Percentiles rank a stretch among this genome's conserved stretches.
Conservation (phyloP, 345 rosid genomes). For the Streptanthus diversifolius region DNA sequence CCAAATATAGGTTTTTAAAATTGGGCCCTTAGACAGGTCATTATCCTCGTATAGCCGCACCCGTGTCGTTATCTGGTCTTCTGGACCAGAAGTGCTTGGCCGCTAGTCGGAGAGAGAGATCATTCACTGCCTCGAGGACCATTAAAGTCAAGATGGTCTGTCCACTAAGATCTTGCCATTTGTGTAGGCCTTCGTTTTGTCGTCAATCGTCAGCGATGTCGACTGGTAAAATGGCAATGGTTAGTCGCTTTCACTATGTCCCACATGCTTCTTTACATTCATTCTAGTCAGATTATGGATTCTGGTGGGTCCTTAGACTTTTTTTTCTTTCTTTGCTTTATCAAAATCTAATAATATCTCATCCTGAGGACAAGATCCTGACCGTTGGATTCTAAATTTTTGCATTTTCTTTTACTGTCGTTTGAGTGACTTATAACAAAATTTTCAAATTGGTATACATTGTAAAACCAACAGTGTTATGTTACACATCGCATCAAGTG, state of each 20-base stretch:
- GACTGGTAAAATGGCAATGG: constrained; percentile 18
- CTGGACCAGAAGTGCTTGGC: constrained; percentile 14
- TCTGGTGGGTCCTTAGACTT: constrained; percentile 14
- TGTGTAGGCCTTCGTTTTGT: constrained; percentile 14
- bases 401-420: neutral
- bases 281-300: constrained; percentile 32
- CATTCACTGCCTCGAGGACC: constrained; percentile 20
- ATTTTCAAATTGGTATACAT: neutral
- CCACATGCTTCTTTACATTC: constrained; percentile 27
- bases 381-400: constrained; percentile 7
- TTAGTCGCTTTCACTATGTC: constrained; percentile 24
- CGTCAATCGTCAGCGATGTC: constrained; percentile 13
- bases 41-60: neutral
- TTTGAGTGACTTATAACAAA: constrained; percentile 1
- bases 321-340: neutral
- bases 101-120: neutral
- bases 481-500: neutral
- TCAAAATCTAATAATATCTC: neutral
- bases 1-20: neutral
- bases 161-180: constrained; percentile 10
- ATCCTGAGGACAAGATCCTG: constrained; percentile 1
- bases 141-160: constrained; percentile 8
- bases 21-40: neutral
- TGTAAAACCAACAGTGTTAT: constrained; percentile 5
- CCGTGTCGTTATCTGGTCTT: constrained; percentile 5